Evolutionary conservation across 164 flowering plant species (phyloP).

Genomic region (Saururus chinensis): DNA sequence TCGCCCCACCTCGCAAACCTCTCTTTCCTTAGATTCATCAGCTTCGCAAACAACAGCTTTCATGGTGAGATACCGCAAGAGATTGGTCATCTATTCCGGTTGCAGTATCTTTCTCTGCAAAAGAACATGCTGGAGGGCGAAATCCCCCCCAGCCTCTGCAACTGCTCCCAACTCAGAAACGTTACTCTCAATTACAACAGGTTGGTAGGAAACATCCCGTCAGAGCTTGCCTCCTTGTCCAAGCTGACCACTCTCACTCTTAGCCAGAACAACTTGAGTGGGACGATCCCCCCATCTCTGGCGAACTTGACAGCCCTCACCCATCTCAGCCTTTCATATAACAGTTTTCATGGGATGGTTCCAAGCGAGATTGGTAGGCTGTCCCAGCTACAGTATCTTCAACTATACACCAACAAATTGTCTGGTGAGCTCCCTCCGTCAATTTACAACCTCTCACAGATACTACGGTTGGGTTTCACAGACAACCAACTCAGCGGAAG

Average conservation of each 20-base stretch:
- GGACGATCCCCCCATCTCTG: slow-evolving; percentile 14
- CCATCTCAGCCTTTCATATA: not conserved
- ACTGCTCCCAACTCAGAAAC: slow-evolving; percentile 1
- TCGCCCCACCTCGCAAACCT: slow-evolving; percentile 9
- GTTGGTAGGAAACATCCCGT: slow-evolving; percentile 6
- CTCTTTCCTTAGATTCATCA: slow-evolving; percentile 2
- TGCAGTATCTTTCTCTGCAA: not conserved
- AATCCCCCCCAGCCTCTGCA: slow-evolving; percentile 1
- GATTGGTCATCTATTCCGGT: slow-evolving; percentile 5
- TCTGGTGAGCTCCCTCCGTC: slow-evolving; percentile 1
- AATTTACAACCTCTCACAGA: not conserved
- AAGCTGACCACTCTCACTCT: slow-evolving; percentile 1
- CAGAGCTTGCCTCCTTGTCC: slow-evolving; percentile 1
- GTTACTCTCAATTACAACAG: not conserved
- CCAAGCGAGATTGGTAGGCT: not conserved
- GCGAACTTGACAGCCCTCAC: slow-evolving; percentile 8
- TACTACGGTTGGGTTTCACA: not conserved
- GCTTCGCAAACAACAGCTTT: slow-evolving; percentile 2
- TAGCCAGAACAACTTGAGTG: slow-evolving; percentile 6
- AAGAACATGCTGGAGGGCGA: not conserved
- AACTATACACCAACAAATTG: not conserved
- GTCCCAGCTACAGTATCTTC: not conserved
- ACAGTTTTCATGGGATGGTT: not conserved
- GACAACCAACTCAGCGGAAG: slow-evolving; percentile 17
- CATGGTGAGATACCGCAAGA: slow-evolving; percentile 2